Evolutionary conservation across 768 basidiomycete species (phyloP).

Genomic region (Leccinum longicurvipes): DNA sequence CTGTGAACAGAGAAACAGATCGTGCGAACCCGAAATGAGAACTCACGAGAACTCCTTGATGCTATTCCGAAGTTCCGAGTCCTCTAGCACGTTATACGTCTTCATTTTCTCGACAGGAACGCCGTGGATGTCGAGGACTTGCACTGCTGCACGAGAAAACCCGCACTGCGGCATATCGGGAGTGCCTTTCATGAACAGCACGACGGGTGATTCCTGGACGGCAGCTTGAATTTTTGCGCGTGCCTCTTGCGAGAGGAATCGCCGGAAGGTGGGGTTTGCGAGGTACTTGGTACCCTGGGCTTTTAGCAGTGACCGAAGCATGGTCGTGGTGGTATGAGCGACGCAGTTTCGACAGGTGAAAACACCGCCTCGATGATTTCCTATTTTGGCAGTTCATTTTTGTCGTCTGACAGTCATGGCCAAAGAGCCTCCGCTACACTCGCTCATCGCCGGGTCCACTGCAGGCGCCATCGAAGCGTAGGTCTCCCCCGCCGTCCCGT

Average conservation of each 20-base stretch:
- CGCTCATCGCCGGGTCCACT: conserved; percentile 85
- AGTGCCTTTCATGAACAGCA: conserved; percentile 98
- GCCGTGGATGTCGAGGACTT: conserved; percentile 82
- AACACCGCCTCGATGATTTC: neutral
- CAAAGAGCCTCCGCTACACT: conserved; percentile 81
- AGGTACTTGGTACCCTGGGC: neutral
- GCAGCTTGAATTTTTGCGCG: conserved; percentile 69
- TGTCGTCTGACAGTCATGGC: neutral
- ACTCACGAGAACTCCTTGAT: conserved; percentile 98
- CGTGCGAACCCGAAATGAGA: neutral
- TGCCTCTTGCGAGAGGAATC: conserved; percentile 61
- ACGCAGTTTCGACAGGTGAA: too few relatives aligned
- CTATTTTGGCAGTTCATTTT: neutral
- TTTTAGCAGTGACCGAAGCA: neutral
- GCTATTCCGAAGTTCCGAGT: conserved; percentile 73
- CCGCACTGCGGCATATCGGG: conserved; percentile 86
- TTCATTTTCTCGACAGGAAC: conserved; percentile 78
- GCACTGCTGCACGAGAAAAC: conserved; percentile 91
- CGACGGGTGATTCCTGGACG: conserved; percentile 72
- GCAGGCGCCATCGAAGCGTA: conserved; percentile 94
- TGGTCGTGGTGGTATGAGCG: neutral
- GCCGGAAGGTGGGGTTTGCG: conserved; percentile 21
- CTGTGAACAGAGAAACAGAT: neutral
- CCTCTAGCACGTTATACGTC: conserved; percentile 88
- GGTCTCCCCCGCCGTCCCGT: conserved; percentile 28